A percentile compares a stretch with the other conserved stretches of the same genome.
These are phyloP conservation scores for Colletotrichum coccodes DNA, from an alignment of 2,329 filamentous ascomycete genomes.

Conservation along the genomic window DNA sequence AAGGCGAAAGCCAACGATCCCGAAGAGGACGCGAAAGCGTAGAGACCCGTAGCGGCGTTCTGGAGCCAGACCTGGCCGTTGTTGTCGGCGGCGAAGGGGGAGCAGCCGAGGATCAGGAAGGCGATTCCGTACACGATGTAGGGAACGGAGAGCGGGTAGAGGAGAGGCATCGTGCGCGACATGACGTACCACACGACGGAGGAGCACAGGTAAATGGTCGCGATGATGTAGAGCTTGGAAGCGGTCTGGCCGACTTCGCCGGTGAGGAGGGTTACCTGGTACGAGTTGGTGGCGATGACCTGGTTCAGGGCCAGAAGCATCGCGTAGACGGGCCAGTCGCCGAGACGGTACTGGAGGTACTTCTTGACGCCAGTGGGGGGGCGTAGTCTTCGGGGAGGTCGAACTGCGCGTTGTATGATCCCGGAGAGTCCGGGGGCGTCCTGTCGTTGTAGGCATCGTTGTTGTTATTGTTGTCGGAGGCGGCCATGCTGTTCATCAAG, in stretches of 20 bases:
- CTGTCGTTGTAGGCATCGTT: constrained; percentile 5
- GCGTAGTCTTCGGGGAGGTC: constrained; percentile 63
- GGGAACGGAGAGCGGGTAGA: constrained; percentile 66
- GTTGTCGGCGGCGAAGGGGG: constrained; percentile 58
- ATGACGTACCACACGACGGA: constrained; percentile 72
- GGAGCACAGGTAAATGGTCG: constrained; percentile 66
- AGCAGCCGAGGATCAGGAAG: constrained; percentile 70
- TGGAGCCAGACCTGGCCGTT: constrained; percentile 58
- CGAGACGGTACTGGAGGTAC: constrained; percentile 62
- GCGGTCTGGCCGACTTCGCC: constrained; percentile 71
- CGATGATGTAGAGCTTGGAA: constrained; percentile 68
- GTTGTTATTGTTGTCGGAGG: background rate
- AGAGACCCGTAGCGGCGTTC: constrained; percentile 69
- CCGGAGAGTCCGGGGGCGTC: constrained; percentile 38
- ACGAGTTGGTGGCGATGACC: constrained; percentile 73
- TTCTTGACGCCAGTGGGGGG: constrained; percentile 66
- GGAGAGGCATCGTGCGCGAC: constrained; percentile 67
- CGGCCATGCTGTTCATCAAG: constrained; percentile 16
- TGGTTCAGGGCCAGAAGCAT: constrained; percentile 71
- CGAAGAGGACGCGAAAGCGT: constrained; percentile 70
- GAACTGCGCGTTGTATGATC: constrained; percentile 60
- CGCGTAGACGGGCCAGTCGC: constrained; percentile 72
- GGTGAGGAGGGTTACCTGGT: constrained; percentile 75
- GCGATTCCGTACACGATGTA: constrained; percentile 72
- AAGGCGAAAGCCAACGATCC: constrained; percentile 74